A percentile compares a stretch with the other conserved stretches of the same genome.
phyloP scores from a whole-genome alignment of 2,329 filamentous ascomycete genomes.

The Neofusicoccum cordaticola region DNA sequence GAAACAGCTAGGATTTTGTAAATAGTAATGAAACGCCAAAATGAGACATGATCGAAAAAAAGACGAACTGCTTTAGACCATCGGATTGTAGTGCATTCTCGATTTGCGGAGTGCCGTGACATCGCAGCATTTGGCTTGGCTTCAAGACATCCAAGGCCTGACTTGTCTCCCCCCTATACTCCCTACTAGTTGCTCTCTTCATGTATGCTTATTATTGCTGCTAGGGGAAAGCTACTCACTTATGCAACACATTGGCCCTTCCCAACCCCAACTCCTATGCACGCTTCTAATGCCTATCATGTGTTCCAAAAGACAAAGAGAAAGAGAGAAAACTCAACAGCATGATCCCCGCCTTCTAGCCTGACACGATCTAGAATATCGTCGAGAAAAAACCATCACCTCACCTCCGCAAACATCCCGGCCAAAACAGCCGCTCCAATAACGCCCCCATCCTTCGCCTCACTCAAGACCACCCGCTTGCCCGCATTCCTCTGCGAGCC shows the following conservation, averaged over 20 bases:
- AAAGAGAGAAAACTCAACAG: not conserved
- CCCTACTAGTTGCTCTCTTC: no score
- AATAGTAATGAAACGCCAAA: not conserved
- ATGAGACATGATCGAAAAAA: not conserved
- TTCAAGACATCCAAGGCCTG: no score
- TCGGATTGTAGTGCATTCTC: no score
- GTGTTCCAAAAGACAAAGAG: not conserved
- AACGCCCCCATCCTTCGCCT: conserved; percentile 54
- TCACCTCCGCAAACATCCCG: conserved; percentile 36
- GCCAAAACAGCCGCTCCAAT: conserved; percentile 56
- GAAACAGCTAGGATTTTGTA: not conserved
- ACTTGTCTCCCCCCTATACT: no score
- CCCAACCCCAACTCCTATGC: not conserved
- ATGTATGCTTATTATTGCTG: not conserved
- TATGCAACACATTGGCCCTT: not conserved
- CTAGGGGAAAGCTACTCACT: not conserved
- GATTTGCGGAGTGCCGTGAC: no score
- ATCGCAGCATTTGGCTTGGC: no score
- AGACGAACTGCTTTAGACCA: no score
- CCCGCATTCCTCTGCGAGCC: conserved; percentile 34
- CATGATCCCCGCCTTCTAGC: not conserved
- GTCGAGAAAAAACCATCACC: not conserved
- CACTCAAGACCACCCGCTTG: conserved; percentile 51
- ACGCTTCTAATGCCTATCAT: not conserved
- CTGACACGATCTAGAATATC: no score